Percentiles rank a stretch among this genome's conserved stretches.
Conservation (phyloP, 2,329 filamentous ascomycete species). For the Penicillium thymicola region DNA sequence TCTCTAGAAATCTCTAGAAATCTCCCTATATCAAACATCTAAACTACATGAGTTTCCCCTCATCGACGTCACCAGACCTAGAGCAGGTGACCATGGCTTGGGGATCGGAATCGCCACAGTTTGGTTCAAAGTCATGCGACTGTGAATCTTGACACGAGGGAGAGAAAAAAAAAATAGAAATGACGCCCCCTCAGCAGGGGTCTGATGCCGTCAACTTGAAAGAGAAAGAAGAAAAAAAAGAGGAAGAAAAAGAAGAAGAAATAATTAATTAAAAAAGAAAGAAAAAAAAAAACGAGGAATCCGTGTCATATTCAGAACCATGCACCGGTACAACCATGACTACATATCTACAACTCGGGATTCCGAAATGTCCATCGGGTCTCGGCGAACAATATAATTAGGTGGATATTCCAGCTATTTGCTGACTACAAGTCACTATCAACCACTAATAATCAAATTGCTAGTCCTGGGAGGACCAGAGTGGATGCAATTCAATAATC, state of each 20-base stretch:
- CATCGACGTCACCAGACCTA: slow-evolving; percentile 5
- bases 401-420: background rate
- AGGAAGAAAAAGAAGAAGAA: background rate
- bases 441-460: background rate
- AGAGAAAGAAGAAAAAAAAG: background rate
- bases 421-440: background rate
- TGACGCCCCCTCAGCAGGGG: slow-evolving; percentile 2
- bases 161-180: background rate
- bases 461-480: background rate
- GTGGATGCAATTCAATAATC: background rate
- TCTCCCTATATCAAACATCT: background rate
- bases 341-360: slow-evolving; percentile 2
- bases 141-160: background rate
- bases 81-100: slow-evolving; percentile 7
- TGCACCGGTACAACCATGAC: background rate
- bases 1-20: background rate
- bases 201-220: background rate
- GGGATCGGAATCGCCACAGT: slow-evolving; percentile 7
- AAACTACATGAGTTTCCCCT: background rate
- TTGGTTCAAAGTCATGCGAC: slow-evolving; percentile 8
- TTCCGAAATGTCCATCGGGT: slow-evolving; percentile 1
- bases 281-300: background rate
- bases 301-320: background rate
- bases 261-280: no score
- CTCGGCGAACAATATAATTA: background rate